A percentile compares a stretch with the other conserved stretches of the same genome.
Evolutionary conservation across 202 grass and related monocot genomes (phyloP).

Genomic region (Saccharum hybrid): DNA sequence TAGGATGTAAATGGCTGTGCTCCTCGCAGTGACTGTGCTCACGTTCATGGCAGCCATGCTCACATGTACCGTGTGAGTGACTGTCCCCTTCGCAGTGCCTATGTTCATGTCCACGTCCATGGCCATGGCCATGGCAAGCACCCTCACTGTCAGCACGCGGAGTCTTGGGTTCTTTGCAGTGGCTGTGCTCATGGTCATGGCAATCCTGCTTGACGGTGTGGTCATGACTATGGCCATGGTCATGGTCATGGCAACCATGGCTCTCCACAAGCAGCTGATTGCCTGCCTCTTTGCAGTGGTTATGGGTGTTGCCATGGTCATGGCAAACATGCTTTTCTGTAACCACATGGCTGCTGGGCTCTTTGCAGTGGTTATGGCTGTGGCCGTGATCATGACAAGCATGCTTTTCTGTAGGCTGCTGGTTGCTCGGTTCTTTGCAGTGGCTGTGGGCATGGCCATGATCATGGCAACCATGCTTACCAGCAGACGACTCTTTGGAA

Average conservation of each 20-base stretch:
- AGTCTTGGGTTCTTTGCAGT: slow-evolving; percentile 21
- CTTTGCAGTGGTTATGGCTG: slow-evolving; percentile 46
- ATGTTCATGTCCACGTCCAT: slow-evolving; percentile 36
- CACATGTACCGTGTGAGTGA: slow-evolving; percentile 7
- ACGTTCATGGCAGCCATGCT: no score
- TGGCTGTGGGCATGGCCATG: slow-evolving; percentile 56
- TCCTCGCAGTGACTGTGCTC: no score
- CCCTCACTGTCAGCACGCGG: background rate
- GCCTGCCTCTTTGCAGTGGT: slow-evolving; percentile 48
- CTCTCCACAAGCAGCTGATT: slow-evolving; percentile 29
- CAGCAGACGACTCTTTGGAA: slow-evolving; percentile 33
- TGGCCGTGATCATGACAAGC: slow-evolving; percentile 50
- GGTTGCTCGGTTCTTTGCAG: slow-evolving; percentile 38
- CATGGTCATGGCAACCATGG: slow-evolving; percentile 48
- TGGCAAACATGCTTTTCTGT: slow-evolving; percentile 40
- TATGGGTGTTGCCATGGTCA: slow-evolving; percentile 46
- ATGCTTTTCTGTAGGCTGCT: slow-evolving; percentile 32
- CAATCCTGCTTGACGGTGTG: slow-evolving; percentile 25
- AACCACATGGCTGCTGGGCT: slow-evolving; percentile 34
- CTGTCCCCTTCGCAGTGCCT: slow-evolving; percentile 36
- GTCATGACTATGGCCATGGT: slow-evolving; percentile 35
- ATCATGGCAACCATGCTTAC: slow-evolving; percentile 52
- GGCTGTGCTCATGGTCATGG: slow-evolving; percentile 46
- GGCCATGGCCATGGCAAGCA: slow-evolving; percentile 36
- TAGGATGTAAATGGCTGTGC: no score